Conservation (phyloP, 192 early-diverging fungal genomes). For the Coemansia sp. region DNA sequence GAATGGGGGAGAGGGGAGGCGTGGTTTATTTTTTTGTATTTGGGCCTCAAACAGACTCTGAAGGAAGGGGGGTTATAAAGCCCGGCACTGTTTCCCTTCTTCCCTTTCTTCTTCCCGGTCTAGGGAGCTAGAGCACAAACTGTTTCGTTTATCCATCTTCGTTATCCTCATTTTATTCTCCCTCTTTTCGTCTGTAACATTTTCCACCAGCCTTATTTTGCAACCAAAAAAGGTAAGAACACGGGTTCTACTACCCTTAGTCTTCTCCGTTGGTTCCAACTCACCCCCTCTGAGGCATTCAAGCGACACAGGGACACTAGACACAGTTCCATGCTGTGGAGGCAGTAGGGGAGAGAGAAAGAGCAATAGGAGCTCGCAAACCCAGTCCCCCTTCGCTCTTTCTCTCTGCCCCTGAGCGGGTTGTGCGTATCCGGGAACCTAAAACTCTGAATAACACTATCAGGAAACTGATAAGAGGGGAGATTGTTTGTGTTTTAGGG, state of each 20-base stretch:
- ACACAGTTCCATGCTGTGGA: background rate
- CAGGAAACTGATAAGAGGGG: background rate
- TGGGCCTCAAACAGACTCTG: no score
- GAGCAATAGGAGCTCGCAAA: no score
- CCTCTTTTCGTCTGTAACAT: background rate
- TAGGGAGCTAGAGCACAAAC: background rate
- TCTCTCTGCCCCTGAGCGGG: no score
- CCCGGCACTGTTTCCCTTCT: no score
- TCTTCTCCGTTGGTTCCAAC: background rate
- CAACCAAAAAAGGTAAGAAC: background rate
- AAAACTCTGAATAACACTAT: background rate
- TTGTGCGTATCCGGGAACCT: conserved; percentile 1
- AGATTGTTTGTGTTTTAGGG: background rate
- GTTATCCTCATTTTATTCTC: conserved; percentile 2
- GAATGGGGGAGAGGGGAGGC: no score
- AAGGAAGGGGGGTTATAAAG: no score
- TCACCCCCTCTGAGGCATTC: background rate
- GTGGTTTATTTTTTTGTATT: background rate
- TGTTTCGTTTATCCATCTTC: conserved; percentile 3
- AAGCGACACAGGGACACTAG: no score
- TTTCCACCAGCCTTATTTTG: no score
- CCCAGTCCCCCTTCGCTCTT: no score
- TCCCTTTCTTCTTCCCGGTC: background rate
- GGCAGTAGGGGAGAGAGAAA: background rate
- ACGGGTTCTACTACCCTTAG: background rate